Base-by-base conservation (phyloP, 2,329 filamentous ascomycete genomes). In the Colletotrichum paranaense region DNA sequence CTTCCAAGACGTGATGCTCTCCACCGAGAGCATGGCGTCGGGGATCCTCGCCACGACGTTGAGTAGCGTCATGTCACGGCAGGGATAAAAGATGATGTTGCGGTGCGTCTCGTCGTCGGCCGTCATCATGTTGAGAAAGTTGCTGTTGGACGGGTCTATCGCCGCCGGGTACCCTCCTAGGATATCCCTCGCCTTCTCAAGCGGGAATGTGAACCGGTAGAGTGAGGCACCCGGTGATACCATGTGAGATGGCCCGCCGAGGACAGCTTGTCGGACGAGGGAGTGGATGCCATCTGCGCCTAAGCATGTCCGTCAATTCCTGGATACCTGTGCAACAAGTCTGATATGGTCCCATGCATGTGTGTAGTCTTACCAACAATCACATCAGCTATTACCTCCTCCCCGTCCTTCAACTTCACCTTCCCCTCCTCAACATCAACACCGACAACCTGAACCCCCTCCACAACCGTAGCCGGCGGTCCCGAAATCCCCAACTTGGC, bases 231-330 rank as follows among this genome's bases (percentile, higher is more conserved):
- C 71, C 14, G 60, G 28, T 22, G 67, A 62, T 0, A 57, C 19
- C 55, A 73, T 56, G 5, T 49, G 32, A 9, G 60, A 19, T 16
- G 58, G 60, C 7, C 26, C 56, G 32, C 67, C 67, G 24, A 71
- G 14, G 5, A 73, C 57, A 0, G 67, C 60, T 2, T 38, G n/a
- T 7, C 71, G 55, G 5, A 73, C 71, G 12, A 66, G 26, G 46
- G 67, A 73, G 46, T 73, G 71, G 11, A 70, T 73, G 16, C 71
- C 71, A 7, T 73, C 71, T 7, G 71, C 71, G 1, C 70, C 70
- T 72, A 32, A 24, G 3, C 9, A 24, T n/a, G 3, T 8, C 19
- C 32, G 32, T 65, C 24, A 65, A 49, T 24, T n/a, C 12, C 16
- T 28, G 26, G 11, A 6, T 19, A 6, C 6, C 24, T n/a, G 1